phyloP scores from a whole-genome alignment of 2,329 filamentous ascomycete genomes.

The Arthrinium puccinioides region DNA sequence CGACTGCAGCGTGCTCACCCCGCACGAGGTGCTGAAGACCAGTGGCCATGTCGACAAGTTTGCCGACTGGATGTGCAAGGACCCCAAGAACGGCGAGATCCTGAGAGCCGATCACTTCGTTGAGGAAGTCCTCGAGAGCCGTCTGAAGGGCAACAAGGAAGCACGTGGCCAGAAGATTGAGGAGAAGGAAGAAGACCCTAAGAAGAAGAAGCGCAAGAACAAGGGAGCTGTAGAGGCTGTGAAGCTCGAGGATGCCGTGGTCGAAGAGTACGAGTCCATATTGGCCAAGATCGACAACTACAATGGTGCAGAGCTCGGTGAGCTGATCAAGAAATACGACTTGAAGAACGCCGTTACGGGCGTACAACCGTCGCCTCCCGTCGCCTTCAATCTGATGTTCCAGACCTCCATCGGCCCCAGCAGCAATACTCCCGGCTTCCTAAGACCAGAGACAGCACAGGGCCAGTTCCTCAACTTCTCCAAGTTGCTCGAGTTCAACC shows the following conservation, averaged over 20 bases:
- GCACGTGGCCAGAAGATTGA: slow-evolving; percentile 78
- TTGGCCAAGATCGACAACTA: slow-evolving; percentile 95
- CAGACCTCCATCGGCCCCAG: slow-evolving; percentile 90
- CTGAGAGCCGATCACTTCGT: slow-evolving; percentile 94
- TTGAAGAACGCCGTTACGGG: slow-evolving; percentile 82
- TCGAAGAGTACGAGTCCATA: slow-evolving; percentile 84
- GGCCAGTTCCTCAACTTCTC: slow-evolving; percentile 93
- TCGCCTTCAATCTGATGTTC: slow-evolving; percentile 99
- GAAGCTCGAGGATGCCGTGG: slow-evolving; percentile 79
- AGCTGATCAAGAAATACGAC: slow-evolving; percentile 84
- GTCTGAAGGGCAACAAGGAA: slow-evolving; percentile 86
- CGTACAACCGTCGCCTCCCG: slow-evolving; percentile 68
- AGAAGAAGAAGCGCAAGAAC: slow-evolving; percentile 85
- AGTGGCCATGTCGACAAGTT: slow-evolving; percentile 97
- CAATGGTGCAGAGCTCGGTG: slow-evolving; percentile 75
- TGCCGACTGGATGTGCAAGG: slow-evolving; percentile 98
- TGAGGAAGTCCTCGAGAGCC: slow-evolving; percentile 82
- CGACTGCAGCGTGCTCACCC: slow-evolving; percentile 90
- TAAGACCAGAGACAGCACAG: slow-evolving; percentile 93
- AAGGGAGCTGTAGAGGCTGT: slow-evolving; percentile 68
- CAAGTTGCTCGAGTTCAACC: slow-evolving; percentile 84
- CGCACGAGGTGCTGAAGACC: slow-evolving; percentile 89
- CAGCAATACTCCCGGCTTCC: slow-evolving; percentile 76
- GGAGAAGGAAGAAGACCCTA: slow-evolving; percentile 61
- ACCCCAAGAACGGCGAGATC: slow-evolving; percentile 95